phyloP scores from a whole-genome alignment of 129 eudicot genomes.

The Helichrysum umbraculigerum region DNA sequence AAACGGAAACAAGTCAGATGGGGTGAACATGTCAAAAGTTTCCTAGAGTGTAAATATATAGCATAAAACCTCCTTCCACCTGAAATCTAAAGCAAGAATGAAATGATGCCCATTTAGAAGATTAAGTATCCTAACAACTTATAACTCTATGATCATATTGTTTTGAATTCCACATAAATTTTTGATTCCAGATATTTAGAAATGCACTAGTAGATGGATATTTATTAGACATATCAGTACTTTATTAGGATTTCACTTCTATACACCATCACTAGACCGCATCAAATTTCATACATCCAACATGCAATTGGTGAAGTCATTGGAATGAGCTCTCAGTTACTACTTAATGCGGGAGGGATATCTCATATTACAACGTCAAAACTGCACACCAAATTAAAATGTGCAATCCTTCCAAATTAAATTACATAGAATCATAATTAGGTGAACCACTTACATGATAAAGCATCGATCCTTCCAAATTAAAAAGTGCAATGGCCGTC shows the following conservation, averaged over 20 bases:
- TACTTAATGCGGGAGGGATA: neutral
- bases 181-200: neutral
- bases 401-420: neutral
- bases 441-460: slow-evolving; percentile 63
- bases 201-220: neutral
- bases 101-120: neutral
- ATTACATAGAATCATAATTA: no score
- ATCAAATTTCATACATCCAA: slow-evolving; percentile 9
- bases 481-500: slow-evolving; percentile 62
- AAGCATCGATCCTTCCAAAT: slow-evolving; percentile 48
- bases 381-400: neutral
- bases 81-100: neutral
- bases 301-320: neutral
- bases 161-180: neutral
- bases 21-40: neutral
- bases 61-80: neutral
- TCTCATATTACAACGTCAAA: neutral
- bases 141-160: neutral
- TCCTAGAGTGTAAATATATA: neutral
- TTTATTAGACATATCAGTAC: neutral
- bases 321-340: neutral
- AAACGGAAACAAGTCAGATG: neutral
- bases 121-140: neutral
- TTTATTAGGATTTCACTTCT: neutral
- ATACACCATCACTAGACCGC: neutral